phyloP scores from a whole-genome alignment of 345 rosid species.

The Gossypium bickii region DNA sequence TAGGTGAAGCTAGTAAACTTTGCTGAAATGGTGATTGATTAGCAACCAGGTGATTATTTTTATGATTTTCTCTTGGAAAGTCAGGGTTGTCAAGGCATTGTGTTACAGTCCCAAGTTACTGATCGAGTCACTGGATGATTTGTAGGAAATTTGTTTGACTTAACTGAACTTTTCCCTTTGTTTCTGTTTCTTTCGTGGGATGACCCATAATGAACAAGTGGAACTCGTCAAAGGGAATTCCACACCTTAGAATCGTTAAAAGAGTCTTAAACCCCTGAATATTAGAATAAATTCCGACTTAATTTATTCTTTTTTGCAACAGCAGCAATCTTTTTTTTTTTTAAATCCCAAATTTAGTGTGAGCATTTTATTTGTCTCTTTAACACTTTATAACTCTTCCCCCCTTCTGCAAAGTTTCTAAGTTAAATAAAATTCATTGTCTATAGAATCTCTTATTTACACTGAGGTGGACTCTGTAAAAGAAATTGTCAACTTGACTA shows the following conservation, averaged over 20 bases:
- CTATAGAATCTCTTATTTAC: not conserved
- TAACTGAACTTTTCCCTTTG: too few relatives aligned
- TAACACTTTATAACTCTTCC: not conserved
- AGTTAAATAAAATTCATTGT: not conserved
- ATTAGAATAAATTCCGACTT: too few relatives aligned
- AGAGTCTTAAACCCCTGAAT: not conserved
- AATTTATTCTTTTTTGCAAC: too few relatives aligned
- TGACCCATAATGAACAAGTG: too few relatives aligned
- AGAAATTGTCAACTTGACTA: not conserved
- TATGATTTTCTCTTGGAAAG: not conserved
- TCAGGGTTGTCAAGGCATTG: not conserved
- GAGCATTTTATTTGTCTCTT: not conserved
- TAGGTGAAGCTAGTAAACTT: not conserved
- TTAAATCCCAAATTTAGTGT: not conserved
- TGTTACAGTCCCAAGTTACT: not conserved
- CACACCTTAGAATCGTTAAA: too few relatives aligned
- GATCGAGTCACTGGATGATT: too few relatives aligned
- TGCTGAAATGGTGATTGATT: not conserved
- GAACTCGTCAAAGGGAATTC: too few relatives aligned
- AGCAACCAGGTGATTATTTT: not conserved
- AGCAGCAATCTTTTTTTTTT: too few relatives aligned
- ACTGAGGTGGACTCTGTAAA: not conserved
- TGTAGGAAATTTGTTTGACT: too few relatives aligned
- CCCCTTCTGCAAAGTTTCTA: not conserved
- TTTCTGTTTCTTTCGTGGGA: too few relatives aligned